A percentile compares a stretch with the other conserved stretches of the same genome.
Conservation (phyloP, 257 asterid genomes). For the Penstemon barbatus region DNA sequence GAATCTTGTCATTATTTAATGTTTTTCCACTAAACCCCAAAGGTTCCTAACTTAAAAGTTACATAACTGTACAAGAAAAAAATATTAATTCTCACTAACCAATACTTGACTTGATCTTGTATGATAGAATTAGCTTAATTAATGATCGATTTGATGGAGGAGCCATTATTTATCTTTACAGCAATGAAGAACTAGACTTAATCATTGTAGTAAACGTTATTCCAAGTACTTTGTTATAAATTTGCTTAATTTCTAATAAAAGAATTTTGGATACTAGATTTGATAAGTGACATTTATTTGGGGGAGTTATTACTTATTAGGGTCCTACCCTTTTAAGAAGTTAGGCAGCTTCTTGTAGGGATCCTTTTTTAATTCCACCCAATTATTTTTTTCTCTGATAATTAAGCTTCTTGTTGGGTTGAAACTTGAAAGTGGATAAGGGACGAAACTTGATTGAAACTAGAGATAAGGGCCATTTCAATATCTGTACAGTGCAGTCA, state of each 20-base stretch:
- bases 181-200: conserved; percentile 28
- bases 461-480: conserved; percentile 14
- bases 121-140: neutral
- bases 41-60: conserved; percentile 4
- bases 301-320: conserved; percentile 17
- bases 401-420: conserved; percentile 25
- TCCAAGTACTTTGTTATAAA: neutral
- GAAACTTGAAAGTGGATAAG: conserved; percentile 23
- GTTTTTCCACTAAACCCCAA: conserved; percentile 1
- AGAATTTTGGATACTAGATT: neutral
- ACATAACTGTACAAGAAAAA: neutral
- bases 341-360: conserved; percentile 24
- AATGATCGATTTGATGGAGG: neutral
- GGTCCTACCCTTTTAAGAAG: conserved; percentile 36
- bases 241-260: neutral
- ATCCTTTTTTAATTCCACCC: too few relatives aligned
- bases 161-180: conserved; percentile 19
- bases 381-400: too few relatives aligned
- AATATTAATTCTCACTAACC: conserved; percentile 4
- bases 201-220: conserved; percentile 16
- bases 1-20: neutral
- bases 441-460: conserved; percentile 29
- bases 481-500: conserved; percentile 20
- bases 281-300: conserved; percentile 27
- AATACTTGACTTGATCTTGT: neutral